A percentile compares a stretch with the other conserved stretches of the same genome.
phyloP scores from a whole-genome alignment of 2,329 filamentous ascomycete species.

The Phialocephala sp. region DNA sequence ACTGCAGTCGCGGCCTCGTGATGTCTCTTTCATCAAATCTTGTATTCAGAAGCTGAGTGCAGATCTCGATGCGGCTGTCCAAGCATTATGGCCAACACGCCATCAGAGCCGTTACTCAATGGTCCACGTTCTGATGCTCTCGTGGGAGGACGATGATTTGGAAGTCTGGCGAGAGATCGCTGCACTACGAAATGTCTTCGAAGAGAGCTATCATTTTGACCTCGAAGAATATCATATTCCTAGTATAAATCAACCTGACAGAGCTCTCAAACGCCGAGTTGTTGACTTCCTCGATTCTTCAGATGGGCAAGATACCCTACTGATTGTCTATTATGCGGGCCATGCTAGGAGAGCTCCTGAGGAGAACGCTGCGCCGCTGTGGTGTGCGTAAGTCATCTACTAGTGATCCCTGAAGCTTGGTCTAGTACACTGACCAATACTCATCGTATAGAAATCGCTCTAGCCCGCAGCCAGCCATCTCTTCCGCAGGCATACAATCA shows the following conservation, averaged over 20 bases:
- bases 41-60: conserved; percentile 12
- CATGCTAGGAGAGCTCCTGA: conserved; percentile 20
- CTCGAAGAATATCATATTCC: conserved; percentile 21
- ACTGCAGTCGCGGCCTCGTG: conserved; percentile 11
- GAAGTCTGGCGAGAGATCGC: conserved; percentile 17
- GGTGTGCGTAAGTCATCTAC: conserved; percentile 22
- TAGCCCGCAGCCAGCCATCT: background rate
- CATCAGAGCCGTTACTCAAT: conserved; percentile 18
- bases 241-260: conserved; percentile 6
- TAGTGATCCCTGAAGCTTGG: background rate
- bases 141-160: conserved; percentile 26
- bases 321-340: conserved; percentile 27
- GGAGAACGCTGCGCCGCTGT: conserved; percentile 16
- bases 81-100: conserved; percentile 21
- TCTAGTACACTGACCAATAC: background rate
- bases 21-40: conserved; percentile 9
- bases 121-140: conserved; percentile 22
- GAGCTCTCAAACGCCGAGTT: conserved; percentile 15
- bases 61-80: conserved; percentile 18
- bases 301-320: conserved; percentile 15
- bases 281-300: conserved; percentile 5
- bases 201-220: conserved; percentile 16
- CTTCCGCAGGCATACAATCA: conserved; percentile 22
- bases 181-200: conserved; percentile 16
- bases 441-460: conserved; percentile 15